Base-by-base conservation (phyloP, 805 yeast genomes). In the Barnettozyma salicaria region DNA sequence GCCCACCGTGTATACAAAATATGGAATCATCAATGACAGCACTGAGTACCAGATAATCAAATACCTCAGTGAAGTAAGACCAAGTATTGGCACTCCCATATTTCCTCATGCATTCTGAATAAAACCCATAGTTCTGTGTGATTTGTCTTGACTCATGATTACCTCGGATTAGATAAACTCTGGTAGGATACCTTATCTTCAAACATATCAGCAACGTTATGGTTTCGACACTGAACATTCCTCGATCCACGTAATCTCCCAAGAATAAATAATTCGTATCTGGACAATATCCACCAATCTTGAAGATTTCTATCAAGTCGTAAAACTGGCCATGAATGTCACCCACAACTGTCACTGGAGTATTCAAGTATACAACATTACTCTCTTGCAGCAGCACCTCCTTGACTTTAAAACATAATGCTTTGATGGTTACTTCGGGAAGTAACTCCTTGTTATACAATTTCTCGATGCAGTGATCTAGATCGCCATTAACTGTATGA, bases 251-350 rank as follows among this genome's bases (percentile, higher is more conserved):
- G 50, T 92, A 92, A 59, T 92, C 98, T 3, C 97, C 98, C 14
- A 92, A 60, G 55, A 92, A 92, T 28, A 92, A 60, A 58, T 92
- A 92, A 60, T 90, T 92, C 3, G 97, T 92, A 52, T 82, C 82
- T 0, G 98, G 97, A 4, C 95, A 83, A 34, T 76, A 74, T 0
- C 97, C 98, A 1, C 97, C 97, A 26, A 90, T 92, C 42, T 80
- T 77, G 62, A 92, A 92, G 23, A 92, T 87, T 58, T 92, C 98
- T 21, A 92, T 60, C 37, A 92, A 65, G 58, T 92, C 98, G 57
- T 89, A 94, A 55, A 85, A 92, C 60, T 92, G 98, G 7, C 97
- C 98, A 53, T 92, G 98, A 31, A 92, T 90, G 56, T 92, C 98
- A 2, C 98, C 98, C 5, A 92, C 97, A 7, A 92, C 86, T 0